Evolutionary conservation across 2,329 filamentous ascomycete species (phyloP).

Genomic region (Tolypocladium capitatum): DNA sequence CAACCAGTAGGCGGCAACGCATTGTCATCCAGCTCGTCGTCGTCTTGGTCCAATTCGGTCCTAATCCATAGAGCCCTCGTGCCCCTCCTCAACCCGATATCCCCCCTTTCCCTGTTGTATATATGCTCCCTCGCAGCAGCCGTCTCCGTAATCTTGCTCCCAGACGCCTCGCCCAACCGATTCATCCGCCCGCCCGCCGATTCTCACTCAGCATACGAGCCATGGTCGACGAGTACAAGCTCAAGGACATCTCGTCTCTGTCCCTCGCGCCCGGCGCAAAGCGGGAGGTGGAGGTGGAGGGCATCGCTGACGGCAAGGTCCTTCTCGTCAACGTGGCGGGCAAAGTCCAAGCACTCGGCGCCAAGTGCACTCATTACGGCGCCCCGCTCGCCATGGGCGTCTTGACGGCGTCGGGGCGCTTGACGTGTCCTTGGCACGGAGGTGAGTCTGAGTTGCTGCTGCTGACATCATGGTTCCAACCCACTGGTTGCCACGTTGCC

Average conservation of each 20-base stretch:
- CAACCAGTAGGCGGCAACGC: slow-evolving; percentile 8
- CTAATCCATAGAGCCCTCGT: too few species aligned
- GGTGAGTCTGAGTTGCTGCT: slow-evolving; percentile 35
- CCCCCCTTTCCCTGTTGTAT: not conserved
- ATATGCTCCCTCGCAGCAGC: not conserved
- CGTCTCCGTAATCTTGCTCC: not conserved
- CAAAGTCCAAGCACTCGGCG: slow-evolving; percentile 64
- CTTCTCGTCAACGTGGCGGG: slow-evolving; percentile 69
- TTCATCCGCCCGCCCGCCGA: not conserved
- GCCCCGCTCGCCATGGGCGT: slow-evolving; percentile 81
- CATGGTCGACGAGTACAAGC: slow-evolving; percentile 49
- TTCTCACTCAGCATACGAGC: slow-evolving; percentile 16
- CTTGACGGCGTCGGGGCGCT: slow-evolving; percentile 62
- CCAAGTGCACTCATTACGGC: slow-evolving; percentile 85
- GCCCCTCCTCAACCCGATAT: not conserved
- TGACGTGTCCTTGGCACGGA: slow-evolving; percentile 96
- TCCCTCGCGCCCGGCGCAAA: slow-evolving; percentile 70
- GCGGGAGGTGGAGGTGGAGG: slow-evolving; percentile 81
- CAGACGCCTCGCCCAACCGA: not conserved
- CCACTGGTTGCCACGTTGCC: not conserved
- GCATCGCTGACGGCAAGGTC: slow-evolving; percentile 74
- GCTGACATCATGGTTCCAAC: not conserved
- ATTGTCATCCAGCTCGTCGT: slow-evolving; percentile 6
- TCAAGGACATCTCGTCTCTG: slow-evolving; percentile 66
- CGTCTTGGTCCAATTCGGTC: not conserved